Evolutionary conservation across 2,329 filamentous ascomycete species (phyloP).

Genomic region (Delphinella strobiligena): DNA sequence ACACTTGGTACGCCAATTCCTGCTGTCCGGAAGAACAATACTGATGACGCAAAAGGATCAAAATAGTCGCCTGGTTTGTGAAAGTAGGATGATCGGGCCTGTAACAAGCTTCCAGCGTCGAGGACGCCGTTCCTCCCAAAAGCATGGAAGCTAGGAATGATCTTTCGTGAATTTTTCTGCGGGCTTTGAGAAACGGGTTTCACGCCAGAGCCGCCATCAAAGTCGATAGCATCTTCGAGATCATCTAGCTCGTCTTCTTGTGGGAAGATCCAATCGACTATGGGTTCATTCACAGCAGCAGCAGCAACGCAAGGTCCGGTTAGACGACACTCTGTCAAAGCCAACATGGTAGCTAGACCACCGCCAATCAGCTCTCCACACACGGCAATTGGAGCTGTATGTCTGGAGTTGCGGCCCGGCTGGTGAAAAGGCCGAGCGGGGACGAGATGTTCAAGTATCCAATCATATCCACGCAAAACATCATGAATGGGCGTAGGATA

Average conservation of each 20-base stretch:
- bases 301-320: conserved; percentile 30
- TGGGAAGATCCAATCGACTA: conserved; percentile 36
- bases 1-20: conserved; percentile 16
- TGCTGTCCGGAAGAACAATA: conserved; percentile 38
- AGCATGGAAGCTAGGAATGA: conserved; percentile 3
- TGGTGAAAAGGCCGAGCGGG: conserved; percentile 16
- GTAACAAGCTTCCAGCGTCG: conserved; percentile 16
- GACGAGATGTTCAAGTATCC: conserved; percentile 28
- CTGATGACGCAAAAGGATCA: conserved; percentile 38
- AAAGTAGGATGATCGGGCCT: conserved; percentile 28
- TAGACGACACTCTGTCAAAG: conserved; percentile 35
- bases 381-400: conserved; percentile 27
- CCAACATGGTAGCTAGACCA: conserved; percentile 35
- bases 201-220: not conserved
- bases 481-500: conserved; percentile 37
- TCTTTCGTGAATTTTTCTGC: not conserved
- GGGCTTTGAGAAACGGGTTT: not conserved
- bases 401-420: conserved; percentile 14
- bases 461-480: conserved; percentile 35
- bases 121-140: conserved; percentile 1
- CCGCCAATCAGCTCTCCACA: conserved; percentile 38
- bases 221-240: conserved; percentile 15
- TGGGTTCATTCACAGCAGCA: conserved; percentile 34
- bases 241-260: conserved; percentile 4
- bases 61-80: conserved; percentile 30